Base-by-base conservation (phyloP, 495 filamentous ascomycete genomes). In the Penicillium maclennaniae region DNA sequence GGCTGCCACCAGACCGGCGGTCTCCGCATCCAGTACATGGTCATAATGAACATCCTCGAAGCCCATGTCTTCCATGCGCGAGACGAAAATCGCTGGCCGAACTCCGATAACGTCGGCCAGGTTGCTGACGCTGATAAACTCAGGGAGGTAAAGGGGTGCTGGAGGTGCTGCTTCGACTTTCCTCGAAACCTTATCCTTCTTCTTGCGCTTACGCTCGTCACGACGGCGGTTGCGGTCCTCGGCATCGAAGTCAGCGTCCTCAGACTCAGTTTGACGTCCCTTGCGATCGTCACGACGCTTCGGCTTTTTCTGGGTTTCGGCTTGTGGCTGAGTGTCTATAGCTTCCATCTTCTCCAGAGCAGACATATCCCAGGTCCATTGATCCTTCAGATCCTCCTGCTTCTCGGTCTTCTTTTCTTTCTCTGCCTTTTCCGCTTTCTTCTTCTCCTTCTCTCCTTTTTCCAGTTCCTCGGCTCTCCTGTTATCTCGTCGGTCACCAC, bases 11-110 rank as follows among this genome's bases (percentile, higher is more conserved):
- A 97, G 74, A 6, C 89, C 91, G 15, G 93, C 91, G 51, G 86
- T 91, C 68, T 99, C 95, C 12, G 88, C 84, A 51, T 93, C 89
- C 53, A 99, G 77, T 28, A 99, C 80, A 60, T 91, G 88, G 49
- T 88, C 89, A 50, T 87, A 76, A 31, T 76, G 80, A 12, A 91
- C 82, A 34, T 89, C 84, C 55, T 92, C 88, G 60, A 96, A 99
- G 0, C 95, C 95, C 61, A 75, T 76, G 1, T 77, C 71, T 54
- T 83, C 78, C 75, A 99, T 79, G 59, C 89, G 89, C 21, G 51
- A 27, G 10, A 91, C 73, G 56, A 99, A 96, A 15, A 85, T 73
- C 20, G 89, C 80, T 5, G 83, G 70, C 27, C 87, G 81, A 9
- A 95, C 78, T 43, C 83, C 84, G 31, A 99, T 73, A 7, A 86